Evolutionary conservation across 805 yeast genomes (phyloP).

Genomic region (Lipomyces kockii): DNA sequence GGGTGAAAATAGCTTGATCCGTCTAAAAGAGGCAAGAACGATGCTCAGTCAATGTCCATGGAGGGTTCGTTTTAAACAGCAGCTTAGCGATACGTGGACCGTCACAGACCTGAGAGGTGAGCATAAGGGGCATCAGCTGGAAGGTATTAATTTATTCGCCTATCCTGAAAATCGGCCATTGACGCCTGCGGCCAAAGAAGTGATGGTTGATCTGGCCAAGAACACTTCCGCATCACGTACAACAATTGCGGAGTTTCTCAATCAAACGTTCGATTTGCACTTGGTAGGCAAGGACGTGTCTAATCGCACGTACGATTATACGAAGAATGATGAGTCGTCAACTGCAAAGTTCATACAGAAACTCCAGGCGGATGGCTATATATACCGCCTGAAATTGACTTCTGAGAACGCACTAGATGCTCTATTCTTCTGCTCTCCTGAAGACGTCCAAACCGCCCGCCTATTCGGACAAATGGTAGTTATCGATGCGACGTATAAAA

Average conservation of each 20-base stretch:
- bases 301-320: not conserved
- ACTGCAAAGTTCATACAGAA: not conserved
- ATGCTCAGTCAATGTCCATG: not conserved
- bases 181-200: constrained; percentile 1
- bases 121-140: not conserved
- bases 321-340: not conserved
- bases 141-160: not conserved
- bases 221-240: not conserved
- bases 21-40: not conserved
- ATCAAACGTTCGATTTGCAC: not conserved
- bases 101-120: not conserved
- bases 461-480: constrained; percentile 2
- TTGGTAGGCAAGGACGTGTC: not conserved
- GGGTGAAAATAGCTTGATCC: not conserved
- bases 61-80: constrained; percentile 2
- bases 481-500: constrained; percentile 4
- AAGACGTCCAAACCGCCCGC: not conserved
- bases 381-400: too few relatives aligned
- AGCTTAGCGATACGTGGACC: constrained; percentile 2
- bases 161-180: not conserved
- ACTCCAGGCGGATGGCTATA: not conserved
- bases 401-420: not conserved
- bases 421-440: not conserved
- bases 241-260: not conserved
- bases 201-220: not conserved